Percentiles rank a stretch among this genome's conserved stretches.
Evolutionary conservation across 257 asterid genomes (phyloP).

Genomic region (Scutellaria barbata): DNA sequence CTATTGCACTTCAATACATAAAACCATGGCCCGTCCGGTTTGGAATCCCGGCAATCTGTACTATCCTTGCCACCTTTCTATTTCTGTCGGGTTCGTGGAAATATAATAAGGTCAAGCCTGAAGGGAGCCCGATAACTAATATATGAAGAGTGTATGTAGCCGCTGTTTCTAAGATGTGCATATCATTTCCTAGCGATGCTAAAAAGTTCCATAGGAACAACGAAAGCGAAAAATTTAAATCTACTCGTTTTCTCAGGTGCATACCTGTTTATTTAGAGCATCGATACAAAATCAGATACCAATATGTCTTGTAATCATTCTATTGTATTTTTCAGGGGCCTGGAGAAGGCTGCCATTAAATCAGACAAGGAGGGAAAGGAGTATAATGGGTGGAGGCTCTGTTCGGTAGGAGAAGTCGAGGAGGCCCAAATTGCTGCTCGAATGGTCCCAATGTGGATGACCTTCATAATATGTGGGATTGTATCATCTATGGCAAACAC

Average conservation of each 20-base stretch:
- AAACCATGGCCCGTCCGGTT: slow-evolving; percentile 62
- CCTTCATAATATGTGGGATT: slow-evolving; percentile 48
- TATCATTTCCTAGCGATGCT: slow-evolving; percentile 24
- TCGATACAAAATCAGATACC: no score
- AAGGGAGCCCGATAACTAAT: slow-evolving; percentile 45
- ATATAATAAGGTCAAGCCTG: slow-evolving; percentile 1
- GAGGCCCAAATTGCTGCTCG: slow-evolving; percentile 36
- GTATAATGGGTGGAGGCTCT: slow-evolving; percentile 27
- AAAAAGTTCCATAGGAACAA: slow-evolving; percentile 1
- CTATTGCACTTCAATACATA: slow-evolving; percentile 54
- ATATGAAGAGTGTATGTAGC: slow-evolving; percentile 48
- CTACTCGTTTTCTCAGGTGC: slow-evolving; percentile 46
- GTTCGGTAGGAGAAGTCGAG: slow-evolving; percentile 36
- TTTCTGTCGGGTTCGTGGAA: slow-evolving; percentile 41
- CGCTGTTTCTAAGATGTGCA: slow-evolving; percentile 35
- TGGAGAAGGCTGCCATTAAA: slow-evolving; percentile 65
- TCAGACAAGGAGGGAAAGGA: slow-evolving; percentile 13
- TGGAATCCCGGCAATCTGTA: slow-evolving; percentile 56
- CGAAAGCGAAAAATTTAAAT: neutral
- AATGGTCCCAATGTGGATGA: slow-evolving; percentile 47
- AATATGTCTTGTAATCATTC: neutral
- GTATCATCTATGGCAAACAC: slow-evolving; percentile 48
- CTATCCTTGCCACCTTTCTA: slow-evolving; percentile 38
- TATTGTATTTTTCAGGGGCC: slow-evolving; percentile 37
- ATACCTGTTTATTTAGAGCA: neutral